Evolutionary conservation across 352 stramenopile genomes (phyloP).

Genomic region (Globisporangium cylindrosporum): DNA sequence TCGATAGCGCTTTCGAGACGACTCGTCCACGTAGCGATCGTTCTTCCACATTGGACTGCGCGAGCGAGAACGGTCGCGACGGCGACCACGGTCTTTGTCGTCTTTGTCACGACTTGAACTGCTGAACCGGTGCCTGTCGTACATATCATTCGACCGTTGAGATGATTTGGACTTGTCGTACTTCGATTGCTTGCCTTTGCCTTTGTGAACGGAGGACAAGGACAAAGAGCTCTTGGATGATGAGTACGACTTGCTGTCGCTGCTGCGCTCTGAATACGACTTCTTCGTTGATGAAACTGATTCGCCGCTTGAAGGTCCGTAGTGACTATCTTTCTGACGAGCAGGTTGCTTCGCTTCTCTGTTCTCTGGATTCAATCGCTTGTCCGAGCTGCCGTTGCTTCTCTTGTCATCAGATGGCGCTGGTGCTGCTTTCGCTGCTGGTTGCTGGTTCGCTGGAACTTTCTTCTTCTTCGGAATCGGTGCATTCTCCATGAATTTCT

Average conservation of each 20-base stretch:
- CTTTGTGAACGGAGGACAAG: neutral
- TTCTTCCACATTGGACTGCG: conserved; percentile 27
- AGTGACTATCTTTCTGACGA: conserved; percentile 32
- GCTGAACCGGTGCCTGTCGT: conserved; percentile 19
- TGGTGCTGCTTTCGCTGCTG: neutral
- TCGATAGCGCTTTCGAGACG: conserved; percentile 9
- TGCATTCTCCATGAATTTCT: conserved; percentile 43
- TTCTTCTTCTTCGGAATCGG: conserved; percentile 51
- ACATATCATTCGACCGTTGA: conserved; percentile 18
- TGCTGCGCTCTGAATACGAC: conserved; percentile 1
- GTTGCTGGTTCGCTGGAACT: neutral
- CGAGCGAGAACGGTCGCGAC: conserved; percentile 24
- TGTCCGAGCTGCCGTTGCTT: conserved; percentile 11
- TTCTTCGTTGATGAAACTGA: conserved; percentile 3
- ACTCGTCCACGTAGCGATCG: conserved; percentile 19
- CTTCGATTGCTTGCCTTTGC: conserved; percentile 4
- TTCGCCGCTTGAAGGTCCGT: conserved; percentile 29
- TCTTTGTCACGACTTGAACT: conserved; percentile 2
- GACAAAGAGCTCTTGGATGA: conserved; percentile 1
- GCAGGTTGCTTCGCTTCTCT: conserved; percentile 7
- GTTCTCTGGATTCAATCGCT: conserved; percentile 7
- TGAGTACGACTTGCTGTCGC: conserved; percentile 5
- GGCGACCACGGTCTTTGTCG: conserved; percentile 5
- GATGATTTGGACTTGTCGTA: conserved; percentile 21
- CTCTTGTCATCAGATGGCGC: neutral